Base-by-base conservation (phyloP, 2,329 filamentous ascomycete genomes). In the Fusarium liriodendri region DNA sequence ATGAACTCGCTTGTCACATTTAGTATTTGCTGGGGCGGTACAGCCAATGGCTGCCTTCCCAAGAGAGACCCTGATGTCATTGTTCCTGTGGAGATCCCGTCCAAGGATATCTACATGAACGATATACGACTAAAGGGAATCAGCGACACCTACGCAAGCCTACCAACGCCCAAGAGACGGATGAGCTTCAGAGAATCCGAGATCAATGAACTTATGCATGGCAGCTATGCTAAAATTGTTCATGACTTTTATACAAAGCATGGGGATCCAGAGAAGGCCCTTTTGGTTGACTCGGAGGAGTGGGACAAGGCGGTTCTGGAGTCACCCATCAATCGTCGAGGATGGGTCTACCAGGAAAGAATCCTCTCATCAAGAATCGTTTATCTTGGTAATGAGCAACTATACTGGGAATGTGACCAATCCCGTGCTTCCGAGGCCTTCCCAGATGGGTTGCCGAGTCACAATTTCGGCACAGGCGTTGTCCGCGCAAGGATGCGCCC, bases 271-370 rank as follows among this genome's bases (percentile, higher is more conserved):
- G 52, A 22, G 13, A 55, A 35, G n/a, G 52, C 52, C 14, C 52
- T 55, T 4, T 35, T 55, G 14, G 7, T 55, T 2, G 52, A 55
- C 33, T 29, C n/a, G 35, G 33, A 37, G 16, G 55, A 58, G 22
- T 58, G 33, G 33, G 33, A 38, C 10, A 40, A 27, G 10, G 22
- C 33, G 2, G 16, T 58, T 5, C 6, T 37, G 16, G 35, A 58
- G 13, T 27, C 55, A 1, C 55, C 55, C 9, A 58, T 68, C 35
- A 66, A 69, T 8, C 55, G 10, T n/a, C 20, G 62, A 6, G 66
- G 35, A 6, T 69, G 54, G 63, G 66, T 66, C 4, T 9, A 66
- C 2, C 66, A 69, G 52, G 66, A 69, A 35, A 37, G 40, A 6
- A 33, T 45, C 18, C 38, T 68, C 1, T 68, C 66, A 0, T 11